Percentiles rank a stretch among this genome's conserved stretches.
Evolutionary conservation across 2,329 filamentous ascomycete species (phyloP).

Genomic region (Ophiocordyceps sinensis): DNA sequence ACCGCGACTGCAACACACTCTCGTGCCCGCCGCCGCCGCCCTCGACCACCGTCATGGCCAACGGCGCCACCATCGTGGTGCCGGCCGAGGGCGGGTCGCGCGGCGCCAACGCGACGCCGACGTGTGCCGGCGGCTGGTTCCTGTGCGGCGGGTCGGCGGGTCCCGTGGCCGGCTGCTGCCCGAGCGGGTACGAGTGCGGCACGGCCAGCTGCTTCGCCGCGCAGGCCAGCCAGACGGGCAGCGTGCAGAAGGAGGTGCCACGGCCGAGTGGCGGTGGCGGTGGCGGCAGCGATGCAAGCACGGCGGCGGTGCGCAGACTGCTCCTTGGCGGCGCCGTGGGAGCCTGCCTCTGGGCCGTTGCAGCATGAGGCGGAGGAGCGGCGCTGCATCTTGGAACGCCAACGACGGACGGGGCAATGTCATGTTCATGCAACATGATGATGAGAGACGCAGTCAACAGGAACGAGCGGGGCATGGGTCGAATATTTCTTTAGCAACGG

Average conservation of each 20-base stretch:
- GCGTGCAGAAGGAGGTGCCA: constrained; percentile 39
- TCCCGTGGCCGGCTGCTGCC: constrained; percentile 72
- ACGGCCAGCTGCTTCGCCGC: constrained; percentile 52
- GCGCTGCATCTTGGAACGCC: no score
- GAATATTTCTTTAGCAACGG: no score
- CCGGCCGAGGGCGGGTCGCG: constrained; percentile 32
- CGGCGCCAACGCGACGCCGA: constrained; percentile 11
- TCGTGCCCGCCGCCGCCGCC: constrained; percentile 53
- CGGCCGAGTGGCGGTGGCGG: constrained; percentile 5
- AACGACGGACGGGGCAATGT: no score
- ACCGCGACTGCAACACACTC: constrained; percentile 67
- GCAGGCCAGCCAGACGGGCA: constrained; percentile 36
- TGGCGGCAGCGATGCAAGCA: neutral
- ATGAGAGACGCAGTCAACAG: no score
- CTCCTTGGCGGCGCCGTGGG: neutral
- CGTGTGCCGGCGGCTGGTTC: constrained; percentile 71
- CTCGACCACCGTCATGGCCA: constrained; percentile 48
- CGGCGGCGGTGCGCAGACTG: neutral
- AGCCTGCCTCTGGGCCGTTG: neutral
- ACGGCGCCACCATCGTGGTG: constrained; percentile 58
- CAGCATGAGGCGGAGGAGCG: no score
- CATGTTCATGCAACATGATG: no score
- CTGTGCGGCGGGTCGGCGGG: constrained; percentile 44
- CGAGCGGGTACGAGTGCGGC: constrained; percentile 60
- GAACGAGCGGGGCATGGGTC: no score